Evolutionary conservation across 257 asterid species (phyloP).

Genomic region (Lantana camara): DNA sequence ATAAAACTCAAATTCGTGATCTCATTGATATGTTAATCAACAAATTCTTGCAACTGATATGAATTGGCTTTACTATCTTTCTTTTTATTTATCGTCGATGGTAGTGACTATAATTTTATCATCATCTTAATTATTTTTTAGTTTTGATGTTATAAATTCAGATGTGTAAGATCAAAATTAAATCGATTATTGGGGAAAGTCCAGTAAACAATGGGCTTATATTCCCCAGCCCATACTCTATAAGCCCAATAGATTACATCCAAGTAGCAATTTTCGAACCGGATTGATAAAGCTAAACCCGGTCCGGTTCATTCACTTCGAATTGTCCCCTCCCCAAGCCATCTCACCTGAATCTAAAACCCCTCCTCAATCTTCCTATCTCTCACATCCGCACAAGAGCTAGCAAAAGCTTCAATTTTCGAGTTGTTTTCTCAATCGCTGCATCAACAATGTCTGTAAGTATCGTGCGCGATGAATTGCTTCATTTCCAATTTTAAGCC

Average conservation of each 20-base stretch:
- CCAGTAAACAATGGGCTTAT: not conserved
- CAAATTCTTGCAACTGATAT: too few relatives aligned
- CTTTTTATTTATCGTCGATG: too few relatives aligned
- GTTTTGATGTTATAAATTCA: too few relatives aligned
- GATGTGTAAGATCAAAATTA: too few relatives aligned
- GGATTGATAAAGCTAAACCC: not conserved
- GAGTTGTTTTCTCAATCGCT: not conserved
- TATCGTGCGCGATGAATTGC: not conserved
- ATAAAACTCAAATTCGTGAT: too few relatives aligned
- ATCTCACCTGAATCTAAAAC: slow-evolving; percentile 4
- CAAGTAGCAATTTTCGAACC: not conserved
- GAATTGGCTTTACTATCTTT: too few relatives aligned
- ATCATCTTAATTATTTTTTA: too few relatives aligned
- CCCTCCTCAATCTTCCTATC: not conserved
- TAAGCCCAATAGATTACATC: not conserved
- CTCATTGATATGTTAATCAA: too few relatives aligned
- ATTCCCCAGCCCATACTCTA: not conserved
- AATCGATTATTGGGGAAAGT: not conserved
- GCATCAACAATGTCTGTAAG: slow-evolving; percentile 56
- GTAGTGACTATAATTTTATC: too few relatives aligned
- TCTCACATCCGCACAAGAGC: not conserved
- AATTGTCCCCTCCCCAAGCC: slow-evolving; percentile 38
- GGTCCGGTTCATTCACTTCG: slow-evolving; percentile 13
- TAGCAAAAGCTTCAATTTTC: not conserved
- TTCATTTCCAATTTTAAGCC: slow-evolving; percentile 20